phyloP scores from a whole-genome alignment of 129 eudicot species.

The Kitagawia praeruptora region DNA sequence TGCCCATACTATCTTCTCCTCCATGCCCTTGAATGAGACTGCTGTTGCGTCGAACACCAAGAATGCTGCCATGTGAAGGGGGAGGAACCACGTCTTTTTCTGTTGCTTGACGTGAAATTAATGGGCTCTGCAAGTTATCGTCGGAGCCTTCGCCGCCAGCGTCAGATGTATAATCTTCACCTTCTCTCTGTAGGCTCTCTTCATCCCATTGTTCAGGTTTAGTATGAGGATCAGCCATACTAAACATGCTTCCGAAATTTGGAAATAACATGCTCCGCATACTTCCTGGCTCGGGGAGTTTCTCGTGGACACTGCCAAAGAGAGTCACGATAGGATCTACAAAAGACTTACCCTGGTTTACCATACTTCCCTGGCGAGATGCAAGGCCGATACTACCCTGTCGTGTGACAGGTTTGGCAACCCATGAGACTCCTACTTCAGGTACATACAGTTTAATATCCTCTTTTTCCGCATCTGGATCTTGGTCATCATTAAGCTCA shows the following conservation, averaged over 20 bases:
- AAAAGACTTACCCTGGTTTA: slow-evolving; percentile 35
- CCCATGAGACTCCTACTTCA: slow-evolving; percentile 56
- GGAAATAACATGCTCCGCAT: slow-evolving; percentile 60
- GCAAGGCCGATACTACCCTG: slow-evolving; percentile 40
- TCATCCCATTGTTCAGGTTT: slow-evolving; percentile 63
- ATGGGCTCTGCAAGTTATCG: slow-evolving; percentile 43
- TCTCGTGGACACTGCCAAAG: slow-evolving; percentile 69
- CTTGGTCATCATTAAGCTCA: slow-evolving; percentile 34
- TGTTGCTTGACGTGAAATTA: slow-evolving; percentile 55
- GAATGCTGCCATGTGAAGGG: slow-evolving; percentile 34
- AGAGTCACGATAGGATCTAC: slow-evolving; percentile 73
- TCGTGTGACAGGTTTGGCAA: slow-evolving; percentile 52
- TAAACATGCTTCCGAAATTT: slow-evolving; percentile 68
- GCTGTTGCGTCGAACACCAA: slow-evolving; percentile 28
- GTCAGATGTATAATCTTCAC: slow-evolving; percentile 29
- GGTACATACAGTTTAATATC: slow-evolving; percentile 50
- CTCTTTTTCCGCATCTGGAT: slow-evolving; percentile 37
- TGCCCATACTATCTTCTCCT: slow-evolving; percentile 44
- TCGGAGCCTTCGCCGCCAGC: slow-evolving; percentile 35
- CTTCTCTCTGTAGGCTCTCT: slow-evolving; percentile 42
- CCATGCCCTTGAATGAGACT: slow-evolving; percentile 33
- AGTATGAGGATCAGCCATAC: slow-evolving; percentile 31
- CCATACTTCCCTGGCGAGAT: slow-evolving; percentile 61
- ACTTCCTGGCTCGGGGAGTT: slow-evolving; percentile 55
- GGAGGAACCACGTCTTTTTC: slow-evolving; percentile 37